Base-by-base conservation (phyloP, 2,329 filamentous ascomycete genomes). In the Alternaria brassicicola region DNA sequence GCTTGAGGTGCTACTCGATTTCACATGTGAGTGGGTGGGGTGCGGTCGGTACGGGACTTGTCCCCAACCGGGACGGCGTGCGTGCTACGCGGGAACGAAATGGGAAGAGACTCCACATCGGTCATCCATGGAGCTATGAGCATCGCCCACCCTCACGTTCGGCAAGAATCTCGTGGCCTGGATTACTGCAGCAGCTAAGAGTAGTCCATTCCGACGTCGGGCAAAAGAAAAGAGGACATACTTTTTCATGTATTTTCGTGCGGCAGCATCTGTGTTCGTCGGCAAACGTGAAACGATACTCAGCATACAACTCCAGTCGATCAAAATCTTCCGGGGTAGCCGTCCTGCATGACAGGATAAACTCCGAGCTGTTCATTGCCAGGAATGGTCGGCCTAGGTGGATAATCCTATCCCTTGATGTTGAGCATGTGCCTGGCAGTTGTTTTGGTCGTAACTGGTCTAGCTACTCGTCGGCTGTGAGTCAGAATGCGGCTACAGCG, bases 71-170 rank as follows among this genome's bases (percentile, higher is more conserved):
- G 25, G 43, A 47, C 43, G 28, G 43, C 36, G 15, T 36, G 36
- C 35, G 38, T 42, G 50, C 39, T 45, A 52, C n/a, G 47, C 51
- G 43, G 28, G 36, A 48, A 19, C 36, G 55, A 57, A 46, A 57
- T 52, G 48, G 43, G 54, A 28, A 28, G 12, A 6, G 26, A 17
- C 55, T 48, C 53, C 55, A 57, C 55, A 35, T 9, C 35, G 15
- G 25, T 48, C 17, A 48, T 48, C 26, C 42, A 41, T 39, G 19
- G 19, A 39, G 6, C 12, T 15, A 23, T 39, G 10, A 15, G 6
- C 30, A 35, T 35, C 30, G 7, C 43, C 30, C 43, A n/a, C 30
- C 30, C 30, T 47, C 43, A 23, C 13, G 13, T 35, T 35, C 7
- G 19, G 30, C 25, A 47, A 47, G 43, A 12, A 19, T 8, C 12